Percentiles rank a stretch among this genome's conserved stretches.
These are phyloP conservation scores for Citeromyces hawaiiensis DNA, from an alignment of 1,139 yeast species.

Conservation along the genomic window DNA sequence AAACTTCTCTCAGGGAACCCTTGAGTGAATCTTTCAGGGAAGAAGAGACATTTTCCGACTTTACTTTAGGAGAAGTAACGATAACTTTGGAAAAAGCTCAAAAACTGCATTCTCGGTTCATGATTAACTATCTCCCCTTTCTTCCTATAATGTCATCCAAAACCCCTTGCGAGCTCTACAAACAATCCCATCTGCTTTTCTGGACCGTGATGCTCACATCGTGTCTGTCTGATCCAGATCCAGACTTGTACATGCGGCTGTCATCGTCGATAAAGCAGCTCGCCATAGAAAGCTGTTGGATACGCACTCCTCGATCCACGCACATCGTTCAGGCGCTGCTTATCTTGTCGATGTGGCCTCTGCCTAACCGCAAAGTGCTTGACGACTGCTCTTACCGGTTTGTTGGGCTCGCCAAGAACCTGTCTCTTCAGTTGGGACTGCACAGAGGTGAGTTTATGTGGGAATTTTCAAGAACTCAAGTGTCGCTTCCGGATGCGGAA, in stretches of 20 bases:
- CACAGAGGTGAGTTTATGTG: conserved; percentile 88
- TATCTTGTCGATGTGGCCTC: conserved; percentile 80
- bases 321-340: conserved; percentile 85
- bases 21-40: conserved; percentile 1
- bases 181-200: conserved; percentile 72
- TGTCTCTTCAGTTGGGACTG: conserved; percentile 81
- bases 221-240: conserved; percentile 77
- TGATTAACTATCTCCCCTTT: conserved; percentile 56
- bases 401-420: conserved; percentile 72
- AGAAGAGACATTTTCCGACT: conserved; percentile 22
- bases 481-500: conserved; percentile 79
- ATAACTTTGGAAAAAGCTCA: conserved; percentile 56
- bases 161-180: conserved; percentile 65
- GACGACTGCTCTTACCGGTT: conserved; percentile 89
- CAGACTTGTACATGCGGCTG: conserved; percentile 62
- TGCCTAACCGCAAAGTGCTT: conserved; percentile 83
- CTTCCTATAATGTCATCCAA: conserved; percentile 67
- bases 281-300: conserved; percentile 91
- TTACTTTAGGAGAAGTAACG: conserved; percentile 61
- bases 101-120: conserved; percentile 57
- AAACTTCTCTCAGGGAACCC: background rate
- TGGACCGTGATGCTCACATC: conserved; percentile 91
- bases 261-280: conserved; percentile 73
- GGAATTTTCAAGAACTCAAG: conserved; percentile 86
- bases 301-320: conserved; percentile 84